Conservation (phyloP, 495 filamentous ascomycete species). For the Mytilinidion resinicola region DNA sequence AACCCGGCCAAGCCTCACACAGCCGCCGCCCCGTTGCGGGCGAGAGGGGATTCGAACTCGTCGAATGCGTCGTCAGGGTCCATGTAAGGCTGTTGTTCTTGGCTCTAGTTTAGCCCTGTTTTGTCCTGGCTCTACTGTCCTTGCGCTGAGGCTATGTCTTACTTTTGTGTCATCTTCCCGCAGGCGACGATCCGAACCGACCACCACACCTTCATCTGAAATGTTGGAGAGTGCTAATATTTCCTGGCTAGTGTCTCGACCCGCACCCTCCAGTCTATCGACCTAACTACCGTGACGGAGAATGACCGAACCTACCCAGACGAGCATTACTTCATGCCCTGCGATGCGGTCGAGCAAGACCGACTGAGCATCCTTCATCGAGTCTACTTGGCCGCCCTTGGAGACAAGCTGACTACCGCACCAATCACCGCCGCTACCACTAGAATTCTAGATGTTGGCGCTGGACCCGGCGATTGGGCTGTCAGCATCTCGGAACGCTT, state of each 20-base stretch:
- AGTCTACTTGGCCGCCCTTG: conserved; percentile 26
- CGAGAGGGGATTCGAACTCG: conserved; percentile 13
- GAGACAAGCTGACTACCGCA: conserved; percentile 27
- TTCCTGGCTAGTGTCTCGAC: conserved; percentile 11
- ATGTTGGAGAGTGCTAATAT: not conserved
- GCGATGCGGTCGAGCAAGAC: conserved; percentile 67
- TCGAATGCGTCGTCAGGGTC: conserved; percentile 19
- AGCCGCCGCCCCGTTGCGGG: conserved; percentile 19
- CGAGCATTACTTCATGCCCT: conserved; percentile 66
- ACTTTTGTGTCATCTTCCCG: no score
- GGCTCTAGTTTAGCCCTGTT: not conserved
- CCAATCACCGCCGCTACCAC: conserved; percentile 13
- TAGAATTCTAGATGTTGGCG: conserved; percentile 33
- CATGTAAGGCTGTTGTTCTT: conserved; percentile 15
- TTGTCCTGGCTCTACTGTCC: not conserved
- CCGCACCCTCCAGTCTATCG: conserved; percentile 18
- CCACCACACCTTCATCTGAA: not conserved
- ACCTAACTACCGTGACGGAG: conserved; percentile 42
- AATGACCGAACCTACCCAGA: conserved; percentile 63
- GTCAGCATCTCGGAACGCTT: conserved; percentile 30
- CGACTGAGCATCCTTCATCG: conserved; percentile 55
- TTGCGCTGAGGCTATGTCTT: no score
- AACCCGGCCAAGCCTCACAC: conserved; percentile 24
- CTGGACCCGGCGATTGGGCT: conserved; percentile 35
- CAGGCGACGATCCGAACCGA: no score